These are phyloP conservation scores for Osmozyma mogii DNA, from an alignment of 805 yeast genomes.

Conservation along the genomic window DNA sequence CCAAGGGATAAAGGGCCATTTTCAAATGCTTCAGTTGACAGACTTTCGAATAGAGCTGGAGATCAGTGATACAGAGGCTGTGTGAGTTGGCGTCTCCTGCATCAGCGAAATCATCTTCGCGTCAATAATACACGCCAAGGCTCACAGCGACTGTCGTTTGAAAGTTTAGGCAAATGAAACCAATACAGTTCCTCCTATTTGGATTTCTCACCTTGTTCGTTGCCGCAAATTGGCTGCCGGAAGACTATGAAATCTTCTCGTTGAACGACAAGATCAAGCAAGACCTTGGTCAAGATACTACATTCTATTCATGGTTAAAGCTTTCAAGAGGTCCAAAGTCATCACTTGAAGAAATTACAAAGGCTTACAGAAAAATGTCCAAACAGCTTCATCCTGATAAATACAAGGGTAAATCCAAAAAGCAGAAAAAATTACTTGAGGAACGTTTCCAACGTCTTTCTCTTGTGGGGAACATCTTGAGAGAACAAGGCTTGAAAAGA, in stretches of 20 bases:
- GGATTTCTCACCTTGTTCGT: conserved; percentile 15
- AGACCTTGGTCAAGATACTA: conserved; percentile 53
- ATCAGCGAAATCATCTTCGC: too few species aligned
- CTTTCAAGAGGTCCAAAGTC: conserved; percentile 41
- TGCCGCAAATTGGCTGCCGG: conserved; percentile 46
- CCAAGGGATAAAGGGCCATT: conserved; percentile 33
- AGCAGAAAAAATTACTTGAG: conserved; percentile 42
- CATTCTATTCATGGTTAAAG: conserved; percentile 65
- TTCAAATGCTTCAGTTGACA: too few species aligned
- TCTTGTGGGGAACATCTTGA: conserved; percentile 63
- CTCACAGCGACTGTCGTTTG: too few species aligned
- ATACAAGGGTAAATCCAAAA: conserved; percentile 17
- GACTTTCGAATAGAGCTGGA: not conserved
- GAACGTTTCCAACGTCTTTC: conserved; percentile 75
- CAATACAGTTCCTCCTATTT: conserved; percentile 9
- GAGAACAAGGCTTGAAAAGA: conserved; percentile 45
- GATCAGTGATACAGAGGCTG: too few species aligned
- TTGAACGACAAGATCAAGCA: conserved; percentile 54
- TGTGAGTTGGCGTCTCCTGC: too few species aligned
- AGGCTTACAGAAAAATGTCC: conserved; percentile 65
- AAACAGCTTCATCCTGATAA: conserved; percentile 85
- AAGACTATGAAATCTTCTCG: conserved; percentile 76
- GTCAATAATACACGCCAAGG: too few species aligned
- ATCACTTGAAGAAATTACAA: conserved; percentile 45
- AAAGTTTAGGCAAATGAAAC: too few species aligned